A percentile compares a stretch with the other conserved stretches of the same genome.
Conservation (phyloP, 331 rosid genomes). For the Acacia pycnantha region DNA sequence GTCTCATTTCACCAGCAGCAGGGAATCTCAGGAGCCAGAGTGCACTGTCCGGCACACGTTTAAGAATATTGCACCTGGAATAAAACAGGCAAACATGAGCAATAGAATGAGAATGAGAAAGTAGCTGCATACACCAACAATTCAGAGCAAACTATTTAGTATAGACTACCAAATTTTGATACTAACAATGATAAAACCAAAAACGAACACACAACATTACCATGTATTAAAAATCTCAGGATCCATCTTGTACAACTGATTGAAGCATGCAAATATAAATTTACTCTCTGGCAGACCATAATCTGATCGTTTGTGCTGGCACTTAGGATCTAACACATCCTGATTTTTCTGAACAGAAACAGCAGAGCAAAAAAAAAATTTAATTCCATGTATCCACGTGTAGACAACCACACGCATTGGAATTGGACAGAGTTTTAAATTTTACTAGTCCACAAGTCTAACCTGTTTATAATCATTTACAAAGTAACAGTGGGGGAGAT, state of each 20-base stretch:
- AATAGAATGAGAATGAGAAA: conserved; percentile 18
- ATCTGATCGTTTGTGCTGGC: conserved; percentile 79
- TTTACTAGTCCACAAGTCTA: conserved; percentile 20
- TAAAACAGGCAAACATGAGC: conserved; percentile 16
- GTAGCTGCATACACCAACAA: not conserved
- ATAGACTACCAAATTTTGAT: not conserved
- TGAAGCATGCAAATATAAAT: conserved; percentile 96
- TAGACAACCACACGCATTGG: not conserved
- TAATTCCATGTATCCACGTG: not conserved
- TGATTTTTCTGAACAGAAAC: conserved; percentile 16
- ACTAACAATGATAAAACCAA: not conserved
- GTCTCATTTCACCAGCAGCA: conserved; percentile 89
- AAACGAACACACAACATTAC: conserved; percentile 41
- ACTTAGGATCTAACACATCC: conserved; percentile 82
- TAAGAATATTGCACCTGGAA: conserved; percentile 94
- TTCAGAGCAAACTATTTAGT: not conserved
- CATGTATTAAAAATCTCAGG: conserved; percentile 91
- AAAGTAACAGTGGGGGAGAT: conserved; percentile 97
- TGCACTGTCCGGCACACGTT: conserved; percentile 93
- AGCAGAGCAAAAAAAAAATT: not conserved
- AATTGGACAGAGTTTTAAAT: not conserved
- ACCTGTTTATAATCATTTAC: conserved; percentile 99
- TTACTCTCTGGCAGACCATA: conserved; percentile 93
- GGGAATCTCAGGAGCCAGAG: conserved; percentile 99
- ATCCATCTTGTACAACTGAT: conserved; percentile 99